These are phyloP conservation scores for Triticum urartu DNA, from an alignment of 176 grass and related monocot genomes.

Conservation along the genomic window DNA sequence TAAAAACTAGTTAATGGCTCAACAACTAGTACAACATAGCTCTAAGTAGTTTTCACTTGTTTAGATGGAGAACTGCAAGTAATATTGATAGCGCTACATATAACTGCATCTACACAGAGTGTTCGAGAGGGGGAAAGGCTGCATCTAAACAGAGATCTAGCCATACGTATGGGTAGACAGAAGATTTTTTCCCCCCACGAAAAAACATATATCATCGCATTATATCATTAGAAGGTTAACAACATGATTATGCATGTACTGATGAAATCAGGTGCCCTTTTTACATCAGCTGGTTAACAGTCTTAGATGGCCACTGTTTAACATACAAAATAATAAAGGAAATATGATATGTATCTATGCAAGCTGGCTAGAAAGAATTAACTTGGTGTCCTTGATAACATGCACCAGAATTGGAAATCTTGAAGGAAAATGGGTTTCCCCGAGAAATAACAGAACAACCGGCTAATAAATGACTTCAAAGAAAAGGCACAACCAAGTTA, in stretches of 20 bases:
- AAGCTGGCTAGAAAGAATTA: background rate
- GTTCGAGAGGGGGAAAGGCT: background rate
- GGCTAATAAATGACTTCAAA: background rate
- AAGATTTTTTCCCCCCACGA: background rate
- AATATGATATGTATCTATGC: background rate
- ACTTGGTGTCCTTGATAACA: background rate
- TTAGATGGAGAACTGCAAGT: background rate
- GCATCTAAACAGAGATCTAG: background rate
- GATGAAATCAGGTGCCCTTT: conserved; percentile 6
- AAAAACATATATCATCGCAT: background rate
- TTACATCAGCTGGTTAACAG: conserved; percentile 1
- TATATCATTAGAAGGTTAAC: background rate
- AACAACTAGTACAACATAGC: background rate
- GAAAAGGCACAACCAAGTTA: background rate
- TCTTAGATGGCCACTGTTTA: background rate
- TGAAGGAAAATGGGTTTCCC: background rate
- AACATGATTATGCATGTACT: background rate
- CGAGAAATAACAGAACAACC: background rate
- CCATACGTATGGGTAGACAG: background rate
- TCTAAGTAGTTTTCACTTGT: background rate
- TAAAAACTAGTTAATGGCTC: background rate
- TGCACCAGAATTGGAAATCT: background rate
- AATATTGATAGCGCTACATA: background rate
- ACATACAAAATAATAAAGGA: background rate
- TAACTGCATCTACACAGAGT: background rate